Base-by-base conservation (phyloP, 768 basidiomycete genomes). In the Baorangia bicolor region DNA sequence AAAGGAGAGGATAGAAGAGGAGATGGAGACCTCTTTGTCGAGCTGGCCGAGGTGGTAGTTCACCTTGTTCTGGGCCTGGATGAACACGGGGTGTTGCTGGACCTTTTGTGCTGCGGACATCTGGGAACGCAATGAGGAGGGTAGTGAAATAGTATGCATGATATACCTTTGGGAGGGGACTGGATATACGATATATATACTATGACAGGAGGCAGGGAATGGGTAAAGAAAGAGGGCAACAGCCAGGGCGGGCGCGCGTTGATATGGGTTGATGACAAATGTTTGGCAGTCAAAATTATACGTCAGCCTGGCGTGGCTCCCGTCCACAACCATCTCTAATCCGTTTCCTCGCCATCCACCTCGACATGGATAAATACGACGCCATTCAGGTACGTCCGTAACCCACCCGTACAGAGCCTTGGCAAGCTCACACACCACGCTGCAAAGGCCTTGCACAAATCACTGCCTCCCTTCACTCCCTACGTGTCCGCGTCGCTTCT, bases 11-110 rank as follows among this genome's bases (percentile, higher is more conserved):
- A 37, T 9, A 12, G 1, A 16, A 39, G 35, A 31, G 35, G 16
- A 38, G 20, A 11, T 5, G 76, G 83, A 37, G 41, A 94, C 95
- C 89, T 98, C 95, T 74, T 97, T 97, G 80, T 98, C 96, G 68
- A 98, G 88, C 80, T 95, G 90, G 74, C 71, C 76, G 68, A 92
- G 75, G 72, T 97, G 92, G 77, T 88, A 83, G 64, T 79, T 79
- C 58, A 86, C 90, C 80, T 88, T 90, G 72, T 83, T 86, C 75
- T 90, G 86, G 25, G 84, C 92, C 75, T 95, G 90, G 65, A 90
- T 63, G 77, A 88, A 85, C 66, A 86, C 79, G 31, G 94, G 94
- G 78, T 96, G 94, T 70, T 90, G 87, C 76, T 93, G 87, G 61
- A 94, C 73, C 75, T 87, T 88, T 78, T 93, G 85, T 25, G 85